Evolutionary conservation across 1,284 basidiomycete genomes (phyloP).

Genomic region (Cutaneotrichosporon mucoides): DNA sequence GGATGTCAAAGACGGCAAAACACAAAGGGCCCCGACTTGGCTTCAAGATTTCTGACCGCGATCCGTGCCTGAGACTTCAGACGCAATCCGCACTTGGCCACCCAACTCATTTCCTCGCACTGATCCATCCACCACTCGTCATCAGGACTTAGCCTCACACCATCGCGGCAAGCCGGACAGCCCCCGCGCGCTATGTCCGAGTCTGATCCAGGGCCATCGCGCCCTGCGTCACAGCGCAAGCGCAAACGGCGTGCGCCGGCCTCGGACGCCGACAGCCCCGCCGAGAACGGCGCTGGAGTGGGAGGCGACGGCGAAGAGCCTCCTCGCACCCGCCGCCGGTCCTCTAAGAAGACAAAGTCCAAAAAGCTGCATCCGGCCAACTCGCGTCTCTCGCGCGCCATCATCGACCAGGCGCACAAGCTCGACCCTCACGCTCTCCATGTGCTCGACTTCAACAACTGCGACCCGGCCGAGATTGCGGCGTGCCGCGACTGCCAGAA

Average conservation of each 20-base stretch:
- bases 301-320: no score
- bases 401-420: not conserved
- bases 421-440: constrained; percentile 1
- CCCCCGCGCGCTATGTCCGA: not conserved
- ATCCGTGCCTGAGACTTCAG: constrained; percentile 2
- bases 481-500: not conserved
- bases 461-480: not conserved
- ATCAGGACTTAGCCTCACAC: no score
- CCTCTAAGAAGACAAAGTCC: not conserved
- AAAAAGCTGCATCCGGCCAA: not conserved
- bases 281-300: no score
- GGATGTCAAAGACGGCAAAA: not conserved
- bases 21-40: not conserved
- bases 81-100: no score
- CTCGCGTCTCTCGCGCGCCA: not conserved
- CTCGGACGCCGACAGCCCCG: no score
- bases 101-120: no score
- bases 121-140: no score
- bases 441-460: not conserved
- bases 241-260: not conserved
- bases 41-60: not conserved
- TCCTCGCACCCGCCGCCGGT: no score
- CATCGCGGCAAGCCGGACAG: not conserved
- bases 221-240: not conserved
- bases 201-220: not conserved